These are phyloP conservation scores for Austroboletus festivus DNA, from an alignment of 768 basidiomycete species.

Conservation along the genomic window DNA sequence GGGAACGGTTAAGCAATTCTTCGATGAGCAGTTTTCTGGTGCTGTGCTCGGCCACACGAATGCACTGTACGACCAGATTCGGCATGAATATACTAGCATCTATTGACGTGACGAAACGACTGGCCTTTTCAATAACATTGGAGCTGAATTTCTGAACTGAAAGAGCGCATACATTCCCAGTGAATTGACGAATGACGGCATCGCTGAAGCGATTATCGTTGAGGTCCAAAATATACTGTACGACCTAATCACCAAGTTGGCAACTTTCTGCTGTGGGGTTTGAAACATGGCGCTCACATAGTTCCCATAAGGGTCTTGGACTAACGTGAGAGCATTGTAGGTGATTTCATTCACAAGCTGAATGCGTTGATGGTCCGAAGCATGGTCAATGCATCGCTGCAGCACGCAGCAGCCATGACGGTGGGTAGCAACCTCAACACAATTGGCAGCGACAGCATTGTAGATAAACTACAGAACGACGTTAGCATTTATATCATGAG, in stretches of 20 bases:
- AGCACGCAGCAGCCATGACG: constrained; percentile 98
- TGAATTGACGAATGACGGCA: constrained; percentile 94
- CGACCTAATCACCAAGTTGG: constrained; percentile 54
- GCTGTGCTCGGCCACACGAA: constrained; percentile 94
- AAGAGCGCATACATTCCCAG: constrained; percentile 94
- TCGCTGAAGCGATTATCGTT: constrained; percentile 99
- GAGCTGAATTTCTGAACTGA: constrained; percentile 99
- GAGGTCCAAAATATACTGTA: constrained; percentile 97
- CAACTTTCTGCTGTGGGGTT: background rate
- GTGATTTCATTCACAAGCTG: constrained; percentile 99
- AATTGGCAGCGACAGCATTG: constrained; percentile 97
- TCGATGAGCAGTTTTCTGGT: constrained; percentile 94
- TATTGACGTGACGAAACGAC: background rate
- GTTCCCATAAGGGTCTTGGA: constrained; percentile 96
- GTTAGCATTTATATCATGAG: background rate
- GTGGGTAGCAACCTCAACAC: constrained; percentile 97
- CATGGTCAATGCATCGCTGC: constrained; percentile 97
- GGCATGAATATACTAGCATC: background rate
- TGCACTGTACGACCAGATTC: constrained; percentile 40
- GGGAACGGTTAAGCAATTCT: constrained; percentile 89
- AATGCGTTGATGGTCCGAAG: constrained; percentile 89
- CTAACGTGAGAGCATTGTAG: constrained; percentile 94
- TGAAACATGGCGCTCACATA: constrained; percentile 57
- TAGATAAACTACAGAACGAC: constrained; percentile 77
- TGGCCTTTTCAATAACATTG: constrained; percentile 95